These are phyloP conservation scores for Astragalus membranaceus DNA, from an alignment of 306 rosid species.

Conservation along the genomic window DNA sequence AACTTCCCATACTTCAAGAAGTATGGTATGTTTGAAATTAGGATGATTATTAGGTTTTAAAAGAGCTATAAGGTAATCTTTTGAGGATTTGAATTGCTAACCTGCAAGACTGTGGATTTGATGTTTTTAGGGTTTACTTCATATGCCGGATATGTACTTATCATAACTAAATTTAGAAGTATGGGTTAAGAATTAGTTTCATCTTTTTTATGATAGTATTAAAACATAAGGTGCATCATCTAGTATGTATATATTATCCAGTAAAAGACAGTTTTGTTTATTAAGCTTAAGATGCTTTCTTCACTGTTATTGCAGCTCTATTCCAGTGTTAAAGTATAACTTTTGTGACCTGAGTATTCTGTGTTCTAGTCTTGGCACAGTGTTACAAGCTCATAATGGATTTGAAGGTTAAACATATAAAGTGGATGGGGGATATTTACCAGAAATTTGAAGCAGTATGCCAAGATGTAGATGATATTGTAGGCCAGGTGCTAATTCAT, in stretches of 20 bases:
- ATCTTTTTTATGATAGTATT: background rate
- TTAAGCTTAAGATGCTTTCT: constrained; percentile 6
- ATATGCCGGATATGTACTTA: background rate
- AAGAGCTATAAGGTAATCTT: background rate
- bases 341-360: background rate
- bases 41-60: background rate
- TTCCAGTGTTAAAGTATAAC: background rate
- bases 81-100: background rate
- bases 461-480: constrained; percentile 71
- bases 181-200: background rate
- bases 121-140: background rate
- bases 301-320: constrained; percentile 12
- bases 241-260: background rate
- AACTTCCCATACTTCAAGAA: background rate
- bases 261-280: constrained; percentile 2
- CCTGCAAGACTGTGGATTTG: background rate
- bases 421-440: constrained; percentile 71
- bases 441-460: constrained; percentile 80
- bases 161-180: background rate
- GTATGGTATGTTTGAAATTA: background rate
- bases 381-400: constrained; percentile 40
- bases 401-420: constrained; percentile 38
- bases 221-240: background rate
- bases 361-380: background rate
- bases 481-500: constrained; percentile 48